Evolutionary conservation across 306 rosid species (phyloP).

Genomic region (Sphenostylis stenocarpa): DNA sequence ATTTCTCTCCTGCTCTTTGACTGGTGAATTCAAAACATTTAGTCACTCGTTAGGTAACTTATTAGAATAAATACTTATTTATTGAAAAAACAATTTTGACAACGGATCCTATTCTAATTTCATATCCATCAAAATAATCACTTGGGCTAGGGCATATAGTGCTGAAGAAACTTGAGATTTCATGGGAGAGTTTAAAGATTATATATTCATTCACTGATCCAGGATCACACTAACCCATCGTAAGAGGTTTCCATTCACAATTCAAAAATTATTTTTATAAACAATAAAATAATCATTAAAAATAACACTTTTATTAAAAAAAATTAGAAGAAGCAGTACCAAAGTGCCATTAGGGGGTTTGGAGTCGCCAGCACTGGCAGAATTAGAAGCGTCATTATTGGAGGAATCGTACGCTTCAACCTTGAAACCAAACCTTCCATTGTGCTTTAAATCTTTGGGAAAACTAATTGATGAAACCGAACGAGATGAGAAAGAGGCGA

Average conservation of each 20-base stretch:
- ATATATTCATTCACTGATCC: neutral
- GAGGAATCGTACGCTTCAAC: slow-evolving; percentile 45
- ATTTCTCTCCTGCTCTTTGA: slow-evolving; percentile 90
- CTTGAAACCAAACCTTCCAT: slow-evolving; percentile 17
- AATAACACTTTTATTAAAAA: neutral
- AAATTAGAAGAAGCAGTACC: slow-evolving; percentile 13
- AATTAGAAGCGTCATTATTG: slow-evolving; percentile 34
- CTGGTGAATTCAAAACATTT: slow-evolving; percentile 44
- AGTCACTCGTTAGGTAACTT: slow-evolving; percentile 13
- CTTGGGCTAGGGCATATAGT: neutral
- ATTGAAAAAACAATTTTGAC: neutral
- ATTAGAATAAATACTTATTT: neutral
- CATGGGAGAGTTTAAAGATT: neutral
- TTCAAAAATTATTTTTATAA: neutral
- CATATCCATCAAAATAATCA: neutral
- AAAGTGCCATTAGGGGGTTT: slow-evolving; percentile 53
- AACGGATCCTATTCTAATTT: neutral
- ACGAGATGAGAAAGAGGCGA: slow-evolving; percentile 18
- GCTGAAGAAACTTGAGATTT: slow-evolving; percentile 4
- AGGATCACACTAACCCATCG: neutral
- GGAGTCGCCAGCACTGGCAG: slow-evolving; percentile 44
- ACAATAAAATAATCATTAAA: neutral
- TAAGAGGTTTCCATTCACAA: neutral
- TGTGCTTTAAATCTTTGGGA: slow-evolving; percentile 30
- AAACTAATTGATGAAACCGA: slow-evolving; percentile 31